Conservation (phyloP, 768 basidiomycete genomes). For the Xanthoconium stramineum region DNA sequence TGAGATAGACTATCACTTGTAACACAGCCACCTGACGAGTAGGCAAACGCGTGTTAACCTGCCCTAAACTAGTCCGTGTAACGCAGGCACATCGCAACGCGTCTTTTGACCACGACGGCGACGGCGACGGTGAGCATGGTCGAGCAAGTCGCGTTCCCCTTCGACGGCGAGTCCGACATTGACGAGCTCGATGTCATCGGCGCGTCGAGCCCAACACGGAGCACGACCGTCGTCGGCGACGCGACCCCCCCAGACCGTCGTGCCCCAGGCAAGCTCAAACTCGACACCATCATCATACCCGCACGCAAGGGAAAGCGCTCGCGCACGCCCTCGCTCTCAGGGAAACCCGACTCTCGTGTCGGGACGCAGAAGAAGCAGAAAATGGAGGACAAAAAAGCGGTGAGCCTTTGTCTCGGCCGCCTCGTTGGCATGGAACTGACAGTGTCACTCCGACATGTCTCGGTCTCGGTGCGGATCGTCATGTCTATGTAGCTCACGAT, state of each 20-base stretch:
- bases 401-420: constrained; percentile 15
- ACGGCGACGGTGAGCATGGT: constrained; percentile 1
- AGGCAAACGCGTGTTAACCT: constrained; percentile 23
- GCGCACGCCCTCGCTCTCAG: constrained; percentile 9
- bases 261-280: not conserved
- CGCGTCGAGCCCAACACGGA: constrained; percentile 22
- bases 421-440: not conserved
- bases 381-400: constrained; percentile 39
- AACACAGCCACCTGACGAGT: constrained; percentile 8
- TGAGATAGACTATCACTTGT: not conserved
- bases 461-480: not conserved
- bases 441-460: no score
- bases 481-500: constrained; percentile 51
- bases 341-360: not conserved
- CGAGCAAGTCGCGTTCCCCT: constrained; percentile 11
- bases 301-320: constrained; percentile 16
- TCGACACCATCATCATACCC: constrained; percentile 14
- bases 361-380: constrained; percentile 30
- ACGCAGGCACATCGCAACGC: not conserved
- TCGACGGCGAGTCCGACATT: constrained; percentile 9
- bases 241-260: constrained; percentile 18
- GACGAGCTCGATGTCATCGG: constrained; percentile 32
- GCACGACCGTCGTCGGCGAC: constrained; percentile 29
- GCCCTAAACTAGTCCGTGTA: constrained; percentile 16
- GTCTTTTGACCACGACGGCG: not conserved